Evolutionary conservation across 2,329 filamentous ascomycete species (phyloP), one percentile per base, ranked within the genome.

Genomic region (Fusarium sp.): DNA sequence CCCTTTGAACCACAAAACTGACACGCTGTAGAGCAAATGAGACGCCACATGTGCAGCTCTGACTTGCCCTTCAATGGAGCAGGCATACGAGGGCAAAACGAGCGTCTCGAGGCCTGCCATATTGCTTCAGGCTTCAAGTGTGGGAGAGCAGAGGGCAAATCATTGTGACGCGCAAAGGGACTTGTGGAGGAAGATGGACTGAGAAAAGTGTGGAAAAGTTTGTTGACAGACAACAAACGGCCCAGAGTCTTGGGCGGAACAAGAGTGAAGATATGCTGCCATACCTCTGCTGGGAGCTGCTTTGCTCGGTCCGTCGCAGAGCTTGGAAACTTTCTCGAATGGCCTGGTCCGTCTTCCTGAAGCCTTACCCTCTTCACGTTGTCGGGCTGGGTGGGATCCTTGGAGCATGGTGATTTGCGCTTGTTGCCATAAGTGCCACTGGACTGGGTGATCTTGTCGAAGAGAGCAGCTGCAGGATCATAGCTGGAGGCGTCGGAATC

Each of bases 21-120:
- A 81, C 94, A 97, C 64, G 80, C 82, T 33, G 79, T 84, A 57
- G 89, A 88, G 81, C 90, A 91, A 38, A 90, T 86, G 60, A 97
- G 84, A 78, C 89, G 89, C 89, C 94, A 95, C 93, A 95, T 95
- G 47, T 92, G 89, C 73, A 94, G 85, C 81, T 97, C 94, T 47
- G 89, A 89, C 79, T 88, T 89, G 67, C 87, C 88, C 62, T 85
- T 84, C 59, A 96, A 85, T 32, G 94, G 94, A 65, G 87, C 87
- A 56, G 94, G 94, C 85, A 95, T 90, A 74, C 88, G 88, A 30
- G 90, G 90, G 84, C 90, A 89, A 80, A 90, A 91, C 22, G 85
- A 83, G 76, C 90, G 90, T 79, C 93, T 90, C 76, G 93, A 93
- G 74, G 87, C 85, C 79, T 89, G 88, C 94, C 94, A 96, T 77